phyloP scores from a whole-genome alignment of 345 rosid species.

The Dipteronia dyeriana region DNA sequence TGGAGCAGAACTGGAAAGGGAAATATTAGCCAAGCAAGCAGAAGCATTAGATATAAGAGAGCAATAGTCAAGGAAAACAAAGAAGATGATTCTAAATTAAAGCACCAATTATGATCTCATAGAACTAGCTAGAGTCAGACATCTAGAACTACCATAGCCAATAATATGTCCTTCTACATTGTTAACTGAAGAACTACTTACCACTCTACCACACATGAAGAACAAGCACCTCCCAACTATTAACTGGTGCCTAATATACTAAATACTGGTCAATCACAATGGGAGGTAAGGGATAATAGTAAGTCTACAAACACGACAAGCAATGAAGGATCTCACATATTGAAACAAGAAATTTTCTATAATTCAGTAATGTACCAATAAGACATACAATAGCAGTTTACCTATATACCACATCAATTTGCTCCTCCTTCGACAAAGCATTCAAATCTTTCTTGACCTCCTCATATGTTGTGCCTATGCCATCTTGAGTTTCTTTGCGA shows the following conservation, averaged over 20 bases:
- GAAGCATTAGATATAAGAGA: background rate
- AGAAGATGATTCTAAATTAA: background rate
- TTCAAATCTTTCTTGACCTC: constrained; percentile 68
- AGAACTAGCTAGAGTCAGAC: background rate
- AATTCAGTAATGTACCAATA: background rate
- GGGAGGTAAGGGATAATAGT: background rate
- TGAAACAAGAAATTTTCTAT: background rate
- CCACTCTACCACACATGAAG: background rate
- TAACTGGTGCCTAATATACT: background rate
- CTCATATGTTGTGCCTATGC: constrained; percentile 39
- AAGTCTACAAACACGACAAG: background rate
- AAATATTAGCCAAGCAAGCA: background rate
- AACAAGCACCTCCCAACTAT: background rate
- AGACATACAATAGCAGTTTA: constrained; percentile 24
- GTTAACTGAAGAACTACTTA: background rate
- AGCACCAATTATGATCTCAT: background rate
- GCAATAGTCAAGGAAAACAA: background rate
- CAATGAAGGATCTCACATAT: background rate
- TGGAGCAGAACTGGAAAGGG: constrained; percentile 77
- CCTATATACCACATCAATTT: constrained; percentile 87
- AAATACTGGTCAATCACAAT: background rate
- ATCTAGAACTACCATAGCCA: background rate
- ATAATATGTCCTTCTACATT: background rate
- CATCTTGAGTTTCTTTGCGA: constrained; percentile 35
- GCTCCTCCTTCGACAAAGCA: constrained; percentile 82